Evolutionary conservation across 805 yeast genomes (phyloP).

Genomic region (Henningerozyma blattae): DNA sequence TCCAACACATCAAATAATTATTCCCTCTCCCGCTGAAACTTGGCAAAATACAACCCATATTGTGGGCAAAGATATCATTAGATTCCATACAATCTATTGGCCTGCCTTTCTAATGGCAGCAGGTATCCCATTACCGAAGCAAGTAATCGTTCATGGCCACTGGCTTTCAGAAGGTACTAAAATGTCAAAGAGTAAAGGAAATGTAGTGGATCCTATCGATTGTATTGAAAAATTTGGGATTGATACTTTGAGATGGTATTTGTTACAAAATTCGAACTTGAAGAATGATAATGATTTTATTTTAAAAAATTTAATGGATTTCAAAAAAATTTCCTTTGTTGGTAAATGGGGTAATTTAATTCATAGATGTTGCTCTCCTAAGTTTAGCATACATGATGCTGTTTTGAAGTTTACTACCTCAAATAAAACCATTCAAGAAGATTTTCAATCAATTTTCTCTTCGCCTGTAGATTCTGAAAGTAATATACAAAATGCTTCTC

Average conservation of each 20-base stretch:
- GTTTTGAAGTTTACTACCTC: slow-evolving; percentile 10
- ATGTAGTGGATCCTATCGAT: slow-evolving; percentile 84
- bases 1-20: neutral
- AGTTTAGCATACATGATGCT: slow-evolving; percentile 47
- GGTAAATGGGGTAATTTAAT: slow-evolving; percentile 77
- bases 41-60: slow-evolving; percentile 50
- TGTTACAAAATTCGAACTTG: slow-evolving; percentile 64
- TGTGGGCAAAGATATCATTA: slow-evolving; percentile 81
- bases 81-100: slow-evolving; percentile 92
- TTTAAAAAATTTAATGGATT: slow-evolving; percentile 37
- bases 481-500: slow-evolving; percentile 2
- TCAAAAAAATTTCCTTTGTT: slow-evolving; percentile 56
- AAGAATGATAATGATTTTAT: slow-evolving; percentile 73
- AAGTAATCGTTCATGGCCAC: slow-evolving; percentile 82
- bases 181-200: slow-evolving; percentile 89
- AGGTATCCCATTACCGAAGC: slow-evolving; percentile 52
- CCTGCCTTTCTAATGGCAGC: slow-evolving; percentile 86
- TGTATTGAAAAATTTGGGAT: slow-evolving; percentile 50
- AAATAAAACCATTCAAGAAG: slow-evolving; percentile 1
- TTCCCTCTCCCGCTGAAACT: slow-evolving; percentile 6
- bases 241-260: slow-evolving; percentile 64
- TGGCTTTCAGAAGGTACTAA: slow-evolving; percentile 85
- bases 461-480: too few relatives aligned
- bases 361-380: slow-evolving; percentile 59
- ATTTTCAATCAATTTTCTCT: slow-evolving; percentile 1